Conservation (phyloP, 2,329 filamentous ascomycete genomes). For the Epichloe elymi region DNA sequence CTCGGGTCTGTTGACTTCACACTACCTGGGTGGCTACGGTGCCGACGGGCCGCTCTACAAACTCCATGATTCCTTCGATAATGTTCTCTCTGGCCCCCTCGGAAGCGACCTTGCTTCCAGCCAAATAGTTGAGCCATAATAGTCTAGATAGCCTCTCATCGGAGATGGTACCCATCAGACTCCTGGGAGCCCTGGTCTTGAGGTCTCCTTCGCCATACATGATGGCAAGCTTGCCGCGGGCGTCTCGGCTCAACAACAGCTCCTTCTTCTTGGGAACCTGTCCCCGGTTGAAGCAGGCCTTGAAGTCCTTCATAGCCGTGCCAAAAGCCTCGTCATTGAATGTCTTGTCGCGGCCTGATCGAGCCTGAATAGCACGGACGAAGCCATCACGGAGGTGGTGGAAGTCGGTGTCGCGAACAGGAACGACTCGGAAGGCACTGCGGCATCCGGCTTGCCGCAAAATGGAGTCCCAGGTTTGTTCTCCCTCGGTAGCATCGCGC, state of each 20-base stretch:
- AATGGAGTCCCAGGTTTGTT: conserved; percentile 61
- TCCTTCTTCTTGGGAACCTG: conserved; percentile 71
- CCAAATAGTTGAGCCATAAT: conserved; percentile 84
- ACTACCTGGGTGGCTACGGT: conserved; percentile 72
- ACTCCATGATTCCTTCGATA: conserved; percentile 74
- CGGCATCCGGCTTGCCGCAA: conserved; percentile 55
- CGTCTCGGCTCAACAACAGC: conserved; percentile 57
- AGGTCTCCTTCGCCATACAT: conserved; percentile 52
- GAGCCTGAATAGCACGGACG: conserved; percentile 69
- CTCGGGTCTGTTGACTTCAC: conserved; percentile 10
- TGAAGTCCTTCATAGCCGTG: conserved; percentile 61
- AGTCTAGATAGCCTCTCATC: conserved; percentile 73
- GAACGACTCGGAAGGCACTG: conserved; percentile 70
- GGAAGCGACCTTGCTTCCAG: conserved; percentile 74
- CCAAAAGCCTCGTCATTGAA: conserved; percentile 67
- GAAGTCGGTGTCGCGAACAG: conserved; percentile 90
- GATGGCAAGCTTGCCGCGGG: conserved; percentile 50
- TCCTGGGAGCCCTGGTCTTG: conserved; percentile 28
- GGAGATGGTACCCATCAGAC: conserved; percentile 53
- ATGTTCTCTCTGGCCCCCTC: conserved; percentile 70
- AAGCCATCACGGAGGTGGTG: conserved; percentile 84
- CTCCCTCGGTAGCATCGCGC: conserved; percentile 54
- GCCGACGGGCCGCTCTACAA: conserved; percentile 78
- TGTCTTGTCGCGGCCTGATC: conserved; percentile 43
- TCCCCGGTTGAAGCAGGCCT: conserved; percentile 65